Evolutionary conservation across 495 filamentous ascomycete genomes (phyloP).

Genomic region (Podospora pseudocomata): DNA sequence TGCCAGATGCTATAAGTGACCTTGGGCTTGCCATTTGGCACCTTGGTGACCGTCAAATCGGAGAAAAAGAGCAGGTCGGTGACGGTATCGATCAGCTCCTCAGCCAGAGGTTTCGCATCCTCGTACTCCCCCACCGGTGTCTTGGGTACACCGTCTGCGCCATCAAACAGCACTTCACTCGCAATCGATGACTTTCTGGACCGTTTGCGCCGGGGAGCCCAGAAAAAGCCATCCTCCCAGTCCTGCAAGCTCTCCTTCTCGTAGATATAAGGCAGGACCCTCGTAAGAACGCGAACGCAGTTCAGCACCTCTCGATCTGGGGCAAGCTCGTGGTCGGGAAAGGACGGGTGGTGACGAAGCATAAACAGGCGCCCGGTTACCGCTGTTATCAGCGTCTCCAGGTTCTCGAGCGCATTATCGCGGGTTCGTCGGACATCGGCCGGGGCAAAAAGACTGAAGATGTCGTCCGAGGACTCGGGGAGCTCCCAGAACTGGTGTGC

Average conservation of each 20-base stretch:
- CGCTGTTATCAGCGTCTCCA: constrained; percentile 84
- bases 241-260: constrained; percentile 79
- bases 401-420: constrained; percentile 80
- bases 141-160: constrained; percentile 55
- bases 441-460: constrained; percentile 94
- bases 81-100: constrained; percentile 89
- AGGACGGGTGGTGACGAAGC: constrained; percentile 83
- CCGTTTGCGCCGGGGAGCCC: constrained; percentile 67
- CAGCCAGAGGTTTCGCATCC: constrained; percentile 80
- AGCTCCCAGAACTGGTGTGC: constrained; percentile 87
- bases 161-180: constrained; percentile 82
- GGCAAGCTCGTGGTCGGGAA: constrained; percentile 84
- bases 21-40: constrained; percentile 65
- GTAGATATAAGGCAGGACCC: constrained; percentile 87
- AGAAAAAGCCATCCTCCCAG: constrained; percentile 95
- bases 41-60: constrained; percentile 74
- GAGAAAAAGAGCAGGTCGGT: constrained; percentile 89
- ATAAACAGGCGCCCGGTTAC: constrained; percentile 75
- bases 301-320: constrained; percentile 88
- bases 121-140: constrained; percentile 63
- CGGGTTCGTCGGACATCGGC: constrained; percentile 89
- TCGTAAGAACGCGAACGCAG: constrained; percentile 88
- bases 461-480: constrained; percentile 90
- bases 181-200: constrained; percentile 51
- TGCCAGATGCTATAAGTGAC: constrained; percentile 96